Conservation (phyloP, 352 stramenopile genomes). For the Aphanomyces cochlioides region DNA sequence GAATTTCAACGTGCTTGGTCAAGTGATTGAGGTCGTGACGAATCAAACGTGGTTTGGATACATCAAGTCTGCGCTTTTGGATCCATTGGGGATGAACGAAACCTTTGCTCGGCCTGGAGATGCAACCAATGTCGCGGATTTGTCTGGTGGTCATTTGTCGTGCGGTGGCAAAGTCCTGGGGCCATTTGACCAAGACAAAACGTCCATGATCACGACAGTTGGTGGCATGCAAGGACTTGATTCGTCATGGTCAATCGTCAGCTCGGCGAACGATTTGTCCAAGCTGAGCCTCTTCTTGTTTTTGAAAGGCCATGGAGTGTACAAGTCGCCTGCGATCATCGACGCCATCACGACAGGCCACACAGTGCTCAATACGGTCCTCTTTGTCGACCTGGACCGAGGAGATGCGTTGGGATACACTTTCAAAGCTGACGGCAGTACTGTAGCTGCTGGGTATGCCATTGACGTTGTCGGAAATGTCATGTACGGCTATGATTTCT, state of each 20-base stretch:
- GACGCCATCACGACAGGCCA: constrained; percentile 58
- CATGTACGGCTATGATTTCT: constrained; percentile 61
- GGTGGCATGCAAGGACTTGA: constrained; percentile 19
- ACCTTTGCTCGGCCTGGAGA: constrained; percentile 45
- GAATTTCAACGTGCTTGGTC: constrained; percentile 57
- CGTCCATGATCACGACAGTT: background rate
- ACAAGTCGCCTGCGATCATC: constrained; percentile 46
- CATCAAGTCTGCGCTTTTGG: constrained; percentile 48
- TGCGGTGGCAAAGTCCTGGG: constrained; percentile 45
- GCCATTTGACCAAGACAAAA: constrained; percentile 40
- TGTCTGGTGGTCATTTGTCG: constrained; percentile 44
- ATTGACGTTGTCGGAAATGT: constrained; percentile 55
- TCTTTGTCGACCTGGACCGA: background rate
- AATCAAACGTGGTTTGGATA: constrained; percentile 49
- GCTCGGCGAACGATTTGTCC: constrained; percentile 53
- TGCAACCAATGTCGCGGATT: constrained; percentile 35
- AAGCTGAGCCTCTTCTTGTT: constrained; percentile 51
- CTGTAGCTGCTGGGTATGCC: constrained; percentile 54
- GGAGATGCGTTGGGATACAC: constrained; percentile 40
- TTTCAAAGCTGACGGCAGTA: constrained; percentile 46
- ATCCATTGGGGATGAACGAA: constrained; percentile 52
- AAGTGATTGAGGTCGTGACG: constrained; percentile 50
- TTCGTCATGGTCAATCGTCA: constrained; percentile 49
- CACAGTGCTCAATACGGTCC: background rate
- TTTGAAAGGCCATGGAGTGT: constrained; percentile 43